Base-by-base conservation (phyloP, 108 stramenopile species). In the Stephanodiscus minutulus region DNA sequence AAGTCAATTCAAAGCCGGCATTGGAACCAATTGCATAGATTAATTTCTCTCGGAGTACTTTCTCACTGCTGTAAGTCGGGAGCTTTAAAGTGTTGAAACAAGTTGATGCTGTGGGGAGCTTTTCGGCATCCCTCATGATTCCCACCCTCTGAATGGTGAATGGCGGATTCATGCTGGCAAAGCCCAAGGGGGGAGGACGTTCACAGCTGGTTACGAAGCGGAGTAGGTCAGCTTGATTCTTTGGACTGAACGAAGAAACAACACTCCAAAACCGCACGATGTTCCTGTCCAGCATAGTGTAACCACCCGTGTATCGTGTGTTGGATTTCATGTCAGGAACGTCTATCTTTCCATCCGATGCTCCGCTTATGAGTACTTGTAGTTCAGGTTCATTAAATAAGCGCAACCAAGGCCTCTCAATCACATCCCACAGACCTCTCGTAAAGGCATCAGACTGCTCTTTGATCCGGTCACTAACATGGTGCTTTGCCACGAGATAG, bases 31-130 rank as follows among this genome's bases (percentile, higher is more conserved):
- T 97, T 15, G 96, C 82, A 61, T 84, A 84, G 12, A 96, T 27
- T 50, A 97, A 82, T 68, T 87, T 81, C 46, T 96, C 88, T 60
- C 82, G 74, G 75, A 97, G 68, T 1, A 95, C 94, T 65, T 90
- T 93, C 78, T 97, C 91, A 62, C 89, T 91, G 69, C 95, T 96
- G 85, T 98, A 99, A 12, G 97, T 95, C 20, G 99, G 99, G 33
- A 99, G 90, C 80, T 99, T 99, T 64, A 99, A 82, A 13, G 85
- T 88, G 78, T 99, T 99, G 82, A 99, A 99, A 84, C 99, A 99
- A 47, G 99, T 99, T 18, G 90, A 91, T 6, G 99, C 95, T 8
- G 96, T 80, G 7, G 98, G 98, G 18, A 99, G 84, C 53, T 94
- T 86, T 37, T 97, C 92, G 7, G 81, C 90, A 58, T 97, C 98